Conservation (phyloP, 164 flowering plant species). For the Buxus sempervirens region DNA sequence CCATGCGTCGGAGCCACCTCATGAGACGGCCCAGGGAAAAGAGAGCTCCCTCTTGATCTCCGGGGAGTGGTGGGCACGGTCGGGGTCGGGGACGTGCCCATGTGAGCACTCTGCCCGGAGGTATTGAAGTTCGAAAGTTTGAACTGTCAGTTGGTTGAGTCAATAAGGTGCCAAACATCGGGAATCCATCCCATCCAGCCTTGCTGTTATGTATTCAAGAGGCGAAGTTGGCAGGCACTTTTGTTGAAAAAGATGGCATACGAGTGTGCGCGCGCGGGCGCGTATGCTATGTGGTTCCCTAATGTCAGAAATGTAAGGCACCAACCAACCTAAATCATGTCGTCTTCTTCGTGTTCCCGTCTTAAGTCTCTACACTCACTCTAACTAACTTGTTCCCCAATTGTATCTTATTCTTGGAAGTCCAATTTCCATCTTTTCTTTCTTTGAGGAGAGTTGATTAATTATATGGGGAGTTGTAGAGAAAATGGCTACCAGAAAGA, state of each 20-base stretch:
- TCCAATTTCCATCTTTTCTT: neutral
- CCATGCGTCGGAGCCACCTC: neutral
- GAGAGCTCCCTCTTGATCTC: too few species aligned
- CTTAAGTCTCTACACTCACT: neutral
- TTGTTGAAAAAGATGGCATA: slow-evolving; percentile 22
- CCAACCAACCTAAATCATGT: neutral
- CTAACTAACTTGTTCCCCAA: neutral
- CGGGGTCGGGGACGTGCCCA: too few species aligned
- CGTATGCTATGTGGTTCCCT: neutral
- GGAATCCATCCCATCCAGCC: slow-evolving; percentile 10
- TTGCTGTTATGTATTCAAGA: neutral
- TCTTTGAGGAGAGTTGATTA: too few species aligned
- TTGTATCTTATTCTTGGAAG: too few species aligned
- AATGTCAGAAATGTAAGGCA: neutral
- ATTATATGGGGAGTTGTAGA: neutral
- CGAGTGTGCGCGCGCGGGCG: slow-evolving; percentile 8
- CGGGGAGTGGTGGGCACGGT: slow-evolving; percentile 2
- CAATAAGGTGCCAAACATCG: slow-evolving; percentile 29
- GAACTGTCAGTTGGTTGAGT: slow-evolving; percentile 2
- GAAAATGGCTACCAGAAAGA: neutral
- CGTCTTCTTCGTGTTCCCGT: neutral
- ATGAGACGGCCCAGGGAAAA: neutral
- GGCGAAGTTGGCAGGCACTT: slow-evolving; percentile 15
- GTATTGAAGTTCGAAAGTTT: slow-evolving; percentile 10
- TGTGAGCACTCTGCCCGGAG: slow-evolving; percentile 27